Evolutionary conservation across 192 early-diverging fungal genomes (phyloP), one percentile per base, ranked within the genome.

Genomic region (Coemansia sp.): DNA sequence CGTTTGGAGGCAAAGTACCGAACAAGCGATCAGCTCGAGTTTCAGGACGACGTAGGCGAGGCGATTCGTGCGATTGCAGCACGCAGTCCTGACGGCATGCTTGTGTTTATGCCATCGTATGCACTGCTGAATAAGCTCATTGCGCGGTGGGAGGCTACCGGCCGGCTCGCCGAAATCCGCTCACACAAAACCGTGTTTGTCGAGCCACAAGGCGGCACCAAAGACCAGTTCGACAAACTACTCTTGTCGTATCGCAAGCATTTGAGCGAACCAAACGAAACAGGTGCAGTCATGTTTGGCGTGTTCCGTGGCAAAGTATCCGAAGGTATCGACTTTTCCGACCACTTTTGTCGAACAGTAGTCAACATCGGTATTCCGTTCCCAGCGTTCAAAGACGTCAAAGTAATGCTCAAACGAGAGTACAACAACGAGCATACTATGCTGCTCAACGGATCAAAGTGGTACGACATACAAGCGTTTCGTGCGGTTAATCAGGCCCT

Each of bases 401-500:
- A 83, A 57, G 78, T 87, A 4, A 48, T 66, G 27, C 54, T 85
- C 14, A 87, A 86, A 68, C 60, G 69, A 16, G 65, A 73, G 49
- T 86, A 85, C 65, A 85, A 87, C 57, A 68, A 83, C 32, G 16
- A 51, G 10, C 57, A 48, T 39, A 49, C 66, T 8, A 18, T 24
- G 22, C n/a, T 70, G 62, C 57, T 85, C n/a, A 66, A 54, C 24
- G 86, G 85, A 4, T 54, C 50, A 9, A 69, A 69, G 52, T 86
- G 86, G 86, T 85, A 85, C 51, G 78, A 83, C 3, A 82, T 78
- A 29, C 85, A 86, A 66, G 84, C 86, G 0, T 87, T 82, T 39
- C 77, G 86, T 1, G 86, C 86, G 3, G 61, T 82, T 18, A 87
- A 86, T 66, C 86, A 87, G 66, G 83, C 84, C 2, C 61, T 87